A percentile compares a stretch with the other conserved stretches of the same genome.
Conservation (phyloP, 257 asterid genomes). For the Fraxinus americana region DNA sequence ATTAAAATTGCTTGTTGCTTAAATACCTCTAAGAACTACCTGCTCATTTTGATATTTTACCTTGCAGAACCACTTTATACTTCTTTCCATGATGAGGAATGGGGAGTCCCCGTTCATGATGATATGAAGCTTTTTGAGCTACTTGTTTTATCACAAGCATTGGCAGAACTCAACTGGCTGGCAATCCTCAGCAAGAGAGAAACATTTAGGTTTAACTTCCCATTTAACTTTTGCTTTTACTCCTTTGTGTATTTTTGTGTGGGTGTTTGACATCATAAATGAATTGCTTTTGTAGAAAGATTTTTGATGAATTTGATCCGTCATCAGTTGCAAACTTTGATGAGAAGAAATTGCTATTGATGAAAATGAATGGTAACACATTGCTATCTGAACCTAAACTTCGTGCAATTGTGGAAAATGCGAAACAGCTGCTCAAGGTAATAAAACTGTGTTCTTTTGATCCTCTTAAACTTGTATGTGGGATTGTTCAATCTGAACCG, state of each 20-base stretch:
- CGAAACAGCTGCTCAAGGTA: constrained; percentile 76
- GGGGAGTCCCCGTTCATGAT: constrained; percentile 80
- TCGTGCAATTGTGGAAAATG: constrained; percentile 71
- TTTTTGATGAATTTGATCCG: constrained; percentile 66
- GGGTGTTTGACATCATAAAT: not conserved
- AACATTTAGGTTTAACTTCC: constrained; percentile 52
- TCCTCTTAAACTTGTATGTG: not conserved
- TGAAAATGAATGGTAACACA: constrained; percentile 44
- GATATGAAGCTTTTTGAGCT: constrained; percentile 76
- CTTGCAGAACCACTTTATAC: constrained; percentile 64
- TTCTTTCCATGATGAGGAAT: constrained; percentile 82
- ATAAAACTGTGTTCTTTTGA: not conserved
- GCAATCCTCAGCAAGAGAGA: constrained; percentile 69
- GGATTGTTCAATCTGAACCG: too few relatives aligned
- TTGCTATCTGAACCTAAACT: constrained; percentile 78
- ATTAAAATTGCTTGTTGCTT: not conserved
- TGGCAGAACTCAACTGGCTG: constrained; percentile 81
- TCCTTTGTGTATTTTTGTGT: not conserved
- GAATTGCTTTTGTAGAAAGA: constrained; percentile 46
- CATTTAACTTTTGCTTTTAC: constrained; percentile 8
- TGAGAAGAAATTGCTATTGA: constrained; percentile 49
- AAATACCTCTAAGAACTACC: not conserved
- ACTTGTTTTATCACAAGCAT: constrained; percentile 74
- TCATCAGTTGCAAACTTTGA: constrained; percentile 57
- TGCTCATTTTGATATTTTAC: not conserved